Percentiles rank a stretch among this genome's conserved stretches.
These are phyloP conservation scores for Glarea lozoyensis DNA, from an alignment of 495 filamentous ascomycete genomes.

Conservation along the genomic window DNA sequence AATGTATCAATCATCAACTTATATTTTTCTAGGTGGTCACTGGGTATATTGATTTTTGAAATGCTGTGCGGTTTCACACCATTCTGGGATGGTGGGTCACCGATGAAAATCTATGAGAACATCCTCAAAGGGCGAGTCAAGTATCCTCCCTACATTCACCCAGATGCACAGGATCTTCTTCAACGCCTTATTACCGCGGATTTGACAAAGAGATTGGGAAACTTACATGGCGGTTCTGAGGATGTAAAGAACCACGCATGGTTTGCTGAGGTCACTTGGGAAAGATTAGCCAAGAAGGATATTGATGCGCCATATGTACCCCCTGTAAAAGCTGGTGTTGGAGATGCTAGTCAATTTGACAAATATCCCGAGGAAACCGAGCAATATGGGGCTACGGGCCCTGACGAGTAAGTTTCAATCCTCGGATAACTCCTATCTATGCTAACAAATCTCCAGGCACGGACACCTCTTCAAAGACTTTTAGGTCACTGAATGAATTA, in stretches of 20 bases:
- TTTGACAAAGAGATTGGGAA: slow-evolving; percentile 89
- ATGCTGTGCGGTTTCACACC: slow-evolving; percentile 99
- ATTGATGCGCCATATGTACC: slow-evolving; percentile 98
- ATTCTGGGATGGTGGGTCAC: slow-evolving; percentile 95
- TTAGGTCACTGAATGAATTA: slow-evolving; percentile 27
- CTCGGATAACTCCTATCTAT: slow-evolving; percentile 5
- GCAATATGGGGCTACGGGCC: slow-evolving; percentile 66
- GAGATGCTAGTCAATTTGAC: slow-evolving; percentile 96
- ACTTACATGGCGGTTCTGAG: slow-evolving; percentile 81
- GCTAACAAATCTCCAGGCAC: slow-evolving; percentile 40
- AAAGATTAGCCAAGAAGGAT: slow-evolving; percentile 83
- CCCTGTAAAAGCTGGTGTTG: slow-evolving; percentile 85
- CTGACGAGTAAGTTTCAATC: slow-evolving; percentile 64
- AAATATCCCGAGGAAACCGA: slow-evolving; percentile 96
- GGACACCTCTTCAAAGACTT: slow-evolving; percentile 69
- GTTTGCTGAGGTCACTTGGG: slow-evolving; percentile 98
- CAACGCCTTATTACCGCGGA: slow-evolving; percentile 89
- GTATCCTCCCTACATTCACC: slow-evolving; percentile 90
- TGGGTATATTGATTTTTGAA: slow-evolving; percentile 97
- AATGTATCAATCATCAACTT: background rate
- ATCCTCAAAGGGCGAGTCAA: slow-evolving; percentile 89
- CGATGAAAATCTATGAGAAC: slow-evolving; percentile 99
- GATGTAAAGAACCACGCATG: slow-evolving; percentile 94
- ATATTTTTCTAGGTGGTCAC: slow-evolving; percentile 69
- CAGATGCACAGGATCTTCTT: slow-evolving; percentile 86